Conservation (phyloP, 805 yeast species). For the Torulaspora indica region DNA sequence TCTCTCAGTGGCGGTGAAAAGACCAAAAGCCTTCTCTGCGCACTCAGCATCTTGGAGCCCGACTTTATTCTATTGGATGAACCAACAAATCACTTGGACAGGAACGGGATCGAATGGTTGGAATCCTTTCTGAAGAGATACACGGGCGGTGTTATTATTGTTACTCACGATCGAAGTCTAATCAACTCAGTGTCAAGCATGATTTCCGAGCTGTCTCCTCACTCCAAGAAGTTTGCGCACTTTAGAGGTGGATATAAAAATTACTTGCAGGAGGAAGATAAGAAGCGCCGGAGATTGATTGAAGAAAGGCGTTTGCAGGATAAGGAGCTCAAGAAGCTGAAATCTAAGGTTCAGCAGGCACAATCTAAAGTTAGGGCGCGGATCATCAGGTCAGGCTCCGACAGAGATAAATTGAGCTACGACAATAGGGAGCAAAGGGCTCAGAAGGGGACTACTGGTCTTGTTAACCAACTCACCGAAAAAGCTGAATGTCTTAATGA, state of each 20-base stretch:
- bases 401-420: constrained; percentile 18
- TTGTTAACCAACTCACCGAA: constrained; percentile 15
- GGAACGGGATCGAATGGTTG: constrained; percentile 16
- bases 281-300: constrained; percentile 10
- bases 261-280: constrained; percentile 17
- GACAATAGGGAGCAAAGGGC: constrained; percentile 17
- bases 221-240: constrained; percentile 14
- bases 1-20: constrained; percentile 18
- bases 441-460: constrained; percentile 15
- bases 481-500: constrained; percentile 16
- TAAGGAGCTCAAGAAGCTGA: constrained; percentile 17
- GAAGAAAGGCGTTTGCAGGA: constrained; percentile 17
- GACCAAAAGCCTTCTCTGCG: constrained; percentile 18
- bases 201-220: constrained; percentile 16
- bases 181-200: constrained; percentile 15
- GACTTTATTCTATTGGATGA: constrained; percentile 18
- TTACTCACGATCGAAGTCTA: constrained; percentile 16
- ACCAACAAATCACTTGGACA: constrained; percentile 19
- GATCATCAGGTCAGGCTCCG: constrained; percentile 16
- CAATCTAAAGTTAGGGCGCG: constrained; percentile 17
- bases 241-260: constrained; percentile 17
- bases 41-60: constrained; percentile 15
- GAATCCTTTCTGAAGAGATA: constrained; percentile 13
- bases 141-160: constrained; percentile 13
- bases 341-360: constrained; percentile 13